These are phyloP conservation scores for Gaultheria prostrata DNA, from an alignment of 148 eudicot species.

Conservation along the genomic window DNA sequence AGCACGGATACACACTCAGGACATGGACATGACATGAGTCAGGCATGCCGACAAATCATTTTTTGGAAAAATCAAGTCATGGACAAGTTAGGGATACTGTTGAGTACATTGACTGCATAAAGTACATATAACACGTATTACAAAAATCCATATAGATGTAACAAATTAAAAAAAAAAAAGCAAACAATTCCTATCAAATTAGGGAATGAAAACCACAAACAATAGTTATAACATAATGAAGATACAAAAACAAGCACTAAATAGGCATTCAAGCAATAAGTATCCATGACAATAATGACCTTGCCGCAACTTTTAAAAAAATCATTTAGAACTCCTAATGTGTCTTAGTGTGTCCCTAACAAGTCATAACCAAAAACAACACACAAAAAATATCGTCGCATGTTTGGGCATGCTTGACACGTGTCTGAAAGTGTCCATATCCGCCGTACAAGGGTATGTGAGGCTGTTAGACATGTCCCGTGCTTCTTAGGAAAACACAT, in stretches of 20 bases:
- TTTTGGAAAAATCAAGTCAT: background rate
- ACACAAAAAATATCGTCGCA: background rate
- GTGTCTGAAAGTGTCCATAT: background rate
- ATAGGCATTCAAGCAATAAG: background rate
- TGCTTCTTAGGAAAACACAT: conserved; percentile 23
- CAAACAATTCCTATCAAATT: background rate
- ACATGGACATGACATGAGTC: conserved; percentile 1
- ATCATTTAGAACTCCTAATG: background rate
- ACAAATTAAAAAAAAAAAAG: background rate
- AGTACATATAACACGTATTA: background rate
- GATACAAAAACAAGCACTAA: background rate
- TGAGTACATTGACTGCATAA: background rate
- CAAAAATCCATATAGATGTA: background rate
- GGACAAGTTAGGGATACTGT: background rate
- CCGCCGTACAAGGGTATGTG: background rate
- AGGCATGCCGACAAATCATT: background rate
- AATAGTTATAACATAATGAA: background rate
- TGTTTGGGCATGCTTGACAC: background rate
- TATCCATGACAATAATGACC: background rate
- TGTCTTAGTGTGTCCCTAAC: background rate
- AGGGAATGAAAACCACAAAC: background rate
- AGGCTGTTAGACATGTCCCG: background rate
- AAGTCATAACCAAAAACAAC: background rate
- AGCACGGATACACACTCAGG: background rate
- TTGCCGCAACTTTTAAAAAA: background rate